Evolutionary conservation across 345 rosid species (phyloP).

Genomic region (Citropsis articulata): DNA sequence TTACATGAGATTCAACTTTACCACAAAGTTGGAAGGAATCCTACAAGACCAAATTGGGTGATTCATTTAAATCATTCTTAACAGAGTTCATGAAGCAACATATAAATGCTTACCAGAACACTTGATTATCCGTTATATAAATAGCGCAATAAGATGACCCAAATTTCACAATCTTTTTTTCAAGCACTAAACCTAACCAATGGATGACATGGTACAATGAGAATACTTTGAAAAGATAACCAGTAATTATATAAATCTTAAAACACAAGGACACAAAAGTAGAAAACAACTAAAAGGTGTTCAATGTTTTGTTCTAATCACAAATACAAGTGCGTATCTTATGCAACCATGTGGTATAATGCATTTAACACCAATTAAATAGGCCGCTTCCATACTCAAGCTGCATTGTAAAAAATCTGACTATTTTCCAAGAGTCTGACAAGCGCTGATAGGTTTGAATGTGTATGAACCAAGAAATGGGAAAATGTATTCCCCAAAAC

Average conservation of each 20-base stretch:
- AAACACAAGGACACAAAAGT: too few relatives aligned
- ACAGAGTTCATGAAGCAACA: not conserved
- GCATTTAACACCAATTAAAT: too few relatives aligned
- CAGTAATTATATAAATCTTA: not conserved
- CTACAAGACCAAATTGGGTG: not conserved
- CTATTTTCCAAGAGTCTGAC: not conserved
- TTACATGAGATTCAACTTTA: not conserved
- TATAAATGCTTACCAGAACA: not conserved
- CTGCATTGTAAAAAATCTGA: not conserved
- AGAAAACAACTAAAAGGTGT: too few relatives aligned
- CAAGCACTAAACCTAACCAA: too few relatives aligned
- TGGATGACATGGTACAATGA: too few relatives aligned
- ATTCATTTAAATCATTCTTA: not conserved
- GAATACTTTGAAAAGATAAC: not conserved
- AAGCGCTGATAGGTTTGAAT: not conserved
- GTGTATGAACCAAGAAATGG: not conserved
- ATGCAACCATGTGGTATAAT: too few relatives aligned
- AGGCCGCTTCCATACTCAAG: too few relatives aligned
- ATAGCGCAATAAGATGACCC: too few relatives aligned
- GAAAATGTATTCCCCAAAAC: not conserved
- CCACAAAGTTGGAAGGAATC: not conserved
- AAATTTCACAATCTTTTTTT: too few relatives aligned
- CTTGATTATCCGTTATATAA: too few relatives aligned
- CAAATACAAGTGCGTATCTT: too few relatives aligned
- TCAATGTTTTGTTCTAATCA: too few relatives aligned